Conservation (phyloP, 148 eudicot species). For the Beta vulgaris region DNA sequence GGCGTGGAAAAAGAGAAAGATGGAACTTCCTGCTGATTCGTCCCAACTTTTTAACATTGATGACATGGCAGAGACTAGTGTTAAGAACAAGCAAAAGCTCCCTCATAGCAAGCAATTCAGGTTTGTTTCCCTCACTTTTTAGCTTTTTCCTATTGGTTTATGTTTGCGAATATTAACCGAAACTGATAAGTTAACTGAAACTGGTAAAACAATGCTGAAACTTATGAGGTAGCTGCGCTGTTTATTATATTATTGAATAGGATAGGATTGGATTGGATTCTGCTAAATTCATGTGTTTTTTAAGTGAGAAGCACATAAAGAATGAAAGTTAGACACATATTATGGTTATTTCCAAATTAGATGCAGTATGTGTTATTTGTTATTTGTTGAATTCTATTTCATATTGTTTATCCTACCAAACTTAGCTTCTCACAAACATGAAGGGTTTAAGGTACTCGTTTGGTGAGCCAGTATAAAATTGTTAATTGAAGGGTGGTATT, state of each 20-base stretch:
- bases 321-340: too few relatives aligned
- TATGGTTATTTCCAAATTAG: neutral
- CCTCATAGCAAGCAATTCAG: slow-evolving; percentile 42
- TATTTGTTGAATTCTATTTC: neutral
- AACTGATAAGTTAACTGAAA: too few relatives aligned
- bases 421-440: neutral
- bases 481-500: too few relatives aligned
- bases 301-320: too few relatives aligned
- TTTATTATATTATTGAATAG: too few relatives aligned
- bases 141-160: too few relatives aligned
- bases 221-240: too few relatives aligned
- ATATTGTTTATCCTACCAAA: neutral
- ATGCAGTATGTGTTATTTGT: neutral
- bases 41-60: slow-evolving; percentile 43
- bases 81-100: slow-evolving; percentile 37
- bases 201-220: too few relatives aligned
- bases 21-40: slow-evolving; percentile 47
- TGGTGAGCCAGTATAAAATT: neutral
- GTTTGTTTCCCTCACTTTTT: slow-evolving; percentile 8
- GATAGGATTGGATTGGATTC: too few relatives aligned
- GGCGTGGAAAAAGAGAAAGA: slow-evolving; percentile 53
- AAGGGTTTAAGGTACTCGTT: too few relatives aligned
- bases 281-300: too few relatives aligned
- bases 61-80: slow-evolving; percentile 35
- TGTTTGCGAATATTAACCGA: too few relatives aligned